Evolutionary conservation across 345 rosid species (phyloP), one percentile per base, ranked within the genome.

Genomic region (Linum trigynum): DNA sequence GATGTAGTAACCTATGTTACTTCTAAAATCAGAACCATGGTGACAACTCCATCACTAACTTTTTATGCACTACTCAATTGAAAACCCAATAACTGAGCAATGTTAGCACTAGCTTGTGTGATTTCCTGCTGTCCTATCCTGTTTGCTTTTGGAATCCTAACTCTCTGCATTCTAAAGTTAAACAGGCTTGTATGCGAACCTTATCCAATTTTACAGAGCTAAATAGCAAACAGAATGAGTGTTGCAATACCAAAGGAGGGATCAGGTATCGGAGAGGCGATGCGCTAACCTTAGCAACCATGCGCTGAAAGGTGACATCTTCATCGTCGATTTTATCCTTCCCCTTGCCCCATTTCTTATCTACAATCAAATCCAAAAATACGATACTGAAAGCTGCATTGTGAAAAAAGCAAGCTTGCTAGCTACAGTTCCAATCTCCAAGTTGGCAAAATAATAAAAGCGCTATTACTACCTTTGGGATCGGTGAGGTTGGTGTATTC

Each of bases 271-370:
- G 84, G 78, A 86, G 79, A 84, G 89, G 77, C 80, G 89, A 84
- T 67, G 79, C 59, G 70, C 98, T 87, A 92, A 94, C 99, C 99
- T 94, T 94, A 70, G 99, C 92, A 71, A 94, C 97, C 99, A 94
- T 94, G 17, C 99, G 97, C 80, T 88, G 97, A 68, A 94, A 90
- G 9, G 99, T 88, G 62, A 86, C 73, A 71, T 94, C 99, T 82
- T 94, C 99, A 66, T 94, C 99, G 66, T 94, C 97, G 32, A 86
- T 80, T 77, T 79, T 94, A 59, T 90, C 99, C 62, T 84, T 94
- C 15, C 95, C 88, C 71, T 85, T 87, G 14, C 99, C 99, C 81
- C 39, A 83, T 68, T 88, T 90, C 84, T 79, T 94, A 74, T 94
- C 97, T 94, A 81, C 71, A 8, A 57, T 39, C 7, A 3, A 38